Evolutionary conservation across 1,284 basidiomycete genomes (phyloP).

Genomic region (Cutaneotrichosporon sp.): DNA sequence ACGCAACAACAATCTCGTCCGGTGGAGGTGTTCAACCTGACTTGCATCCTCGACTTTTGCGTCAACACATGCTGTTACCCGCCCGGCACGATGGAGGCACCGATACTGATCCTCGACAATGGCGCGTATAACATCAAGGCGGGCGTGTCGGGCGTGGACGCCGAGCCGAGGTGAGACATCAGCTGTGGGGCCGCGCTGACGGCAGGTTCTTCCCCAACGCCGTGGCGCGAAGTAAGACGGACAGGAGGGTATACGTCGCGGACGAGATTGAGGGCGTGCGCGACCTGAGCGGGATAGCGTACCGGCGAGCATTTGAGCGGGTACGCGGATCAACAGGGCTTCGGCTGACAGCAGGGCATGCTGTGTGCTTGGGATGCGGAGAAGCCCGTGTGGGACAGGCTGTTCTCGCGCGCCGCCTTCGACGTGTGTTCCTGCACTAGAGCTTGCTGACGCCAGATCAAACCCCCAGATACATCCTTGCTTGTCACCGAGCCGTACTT

Average conservation of each 20-base stretch:
- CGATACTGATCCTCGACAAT: slow-evolving; percentile 72
- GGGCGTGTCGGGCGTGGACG: slow-evolving; percentile 52
- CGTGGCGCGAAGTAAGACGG: slow-evolving; percentile 70
- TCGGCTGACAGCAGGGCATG: slow-evolving; percentile 66
- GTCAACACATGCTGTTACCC: not conserved
- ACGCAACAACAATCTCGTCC: not conserved
- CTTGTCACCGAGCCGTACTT: slow-evolving; percentile 90
- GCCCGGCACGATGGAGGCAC: slow-evolving; percentile 11
- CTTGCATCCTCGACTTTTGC: not conserved
- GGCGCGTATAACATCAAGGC: slow-evolving; percentile 75
- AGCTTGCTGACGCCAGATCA: slow-evolving; percentile 53
- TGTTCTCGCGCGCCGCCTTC: slow-evolving; percentile 66
- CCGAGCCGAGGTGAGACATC: slow-evolving; percentile 36
- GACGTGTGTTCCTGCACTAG: slow-evolving; percentile 53
- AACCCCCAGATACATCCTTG: slow-evolving; percentile 64
- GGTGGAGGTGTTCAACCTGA: not conserved
- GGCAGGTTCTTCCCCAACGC: slow-evolving; percentile 68
- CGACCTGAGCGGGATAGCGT: slow-evolving; percentile 72
- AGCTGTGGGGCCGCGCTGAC: not conserved
- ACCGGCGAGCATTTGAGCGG: slow-evolving; percentile 77
- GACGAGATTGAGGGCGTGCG: slow-evolving; percentile 69
- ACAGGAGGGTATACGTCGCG: slow-evolving; percentile 71
- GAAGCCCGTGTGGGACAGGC: slow-evolving; percentile 81
- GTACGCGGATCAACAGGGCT: slow-evolving; percentile 50
- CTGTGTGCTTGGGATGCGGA: slow-evolving; percentile 87